Evolutionary conservation across 345 rosid species (phyloP), one percentile per base, ranked within the genome.

Genomic region (Aquilaria sinensis): DNA sequence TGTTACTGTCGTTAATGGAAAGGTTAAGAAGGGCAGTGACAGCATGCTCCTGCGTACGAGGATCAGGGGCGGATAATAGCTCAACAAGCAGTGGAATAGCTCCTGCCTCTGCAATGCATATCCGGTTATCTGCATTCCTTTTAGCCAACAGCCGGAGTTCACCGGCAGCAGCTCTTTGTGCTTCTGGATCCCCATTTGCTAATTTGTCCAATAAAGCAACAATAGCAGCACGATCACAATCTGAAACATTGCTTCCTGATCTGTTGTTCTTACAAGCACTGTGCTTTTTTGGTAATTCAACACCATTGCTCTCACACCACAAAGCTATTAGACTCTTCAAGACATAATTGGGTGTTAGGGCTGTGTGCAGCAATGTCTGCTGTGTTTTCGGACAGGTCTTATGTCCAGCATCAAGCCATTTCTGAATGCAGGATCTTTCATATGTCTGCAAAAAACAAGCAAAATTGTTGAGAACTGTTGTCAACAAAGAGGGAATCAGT

Each of bases 21-120:
- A 94, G 96, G 79, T 94, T 94, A 64, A 94, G 88, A 73, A 94
- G 91, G 2, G 99, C 97, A 0, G 99, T 94, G 58, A 94, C 99
- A 2, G 99, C 93, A 63, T 94, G 99, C 74, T 94, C 97, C 57
- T 94, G 97, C 0, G 96, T 86, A 51, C 97, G 86, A 62, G 81
- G 74, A 81, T 90, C 99, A 0, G 82, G 31, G 12, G 96, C 88
- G 47, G 96, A 94, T 56, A 94, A 76, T 47, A 83, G 84, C 71
- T 87, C 96, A 5, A 91, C 96, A 29, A 94, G 97, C 45, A 77
- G 87, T 0, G 99, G 99, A 66, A 94, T 85, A 47, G 96, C 97
- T 76, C 96, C 96, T 13, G 96, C 91, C 62, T 88, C 96, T 0
- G 97, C 99, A 5, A 94, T 87, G 66, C 97, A 88, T 10, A 91